Evolutionary conservation across 305 asterid genomes (phyloP).

Genomic region (Fraxinus paxiana): DNA sequence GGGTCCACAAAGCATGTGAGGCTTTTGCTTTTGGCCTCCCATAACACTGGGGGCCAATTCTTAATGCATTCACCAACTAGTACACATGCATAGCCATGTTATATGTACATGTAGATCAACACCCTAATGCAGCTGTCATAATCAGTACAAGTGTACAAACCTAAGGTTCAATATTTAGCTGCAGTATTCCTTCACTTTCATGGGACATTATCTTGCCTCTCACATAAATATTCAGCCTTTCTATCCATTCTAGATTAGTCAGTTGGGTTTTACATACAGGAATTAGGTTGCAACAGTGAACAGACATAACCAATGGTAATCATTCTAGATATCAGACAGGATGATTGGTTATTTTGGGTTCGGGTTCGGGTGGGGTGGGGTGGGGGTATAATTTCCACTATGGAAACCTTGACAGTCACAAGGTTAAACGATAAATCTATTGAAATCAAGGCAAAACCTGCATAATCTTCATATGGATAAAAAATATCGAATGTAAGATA

Average conservation of each 20-base stretch:
- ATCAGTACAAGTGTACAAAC: conserved; percentile 13
- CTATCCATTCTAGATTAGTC: conserved; percentile 4
- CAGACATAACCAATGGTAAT: neutral
- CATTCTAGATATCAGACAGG: neutral
- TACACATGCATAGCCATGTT: conserved; percentile 45
- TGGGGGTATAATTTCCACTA: neutral
- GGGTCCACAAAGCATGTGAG: conserved; percentile 35
- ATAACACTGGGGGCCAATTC: conserved; percentile 25
- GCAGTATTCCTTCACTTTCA: conserved; percentile 25
- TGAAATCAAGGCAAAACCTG: neutral
- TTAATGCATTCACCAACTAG: conserved; percentile 30
- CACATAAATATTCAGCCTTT: conserved; percentile 12
- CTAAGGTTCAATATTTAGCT: neutral
- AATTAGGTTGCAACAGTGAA: neutral
- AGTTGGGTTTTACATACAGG: neutral
- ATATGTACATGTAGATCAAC: conserved; percentile 18
- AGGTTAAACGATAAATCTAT: neutral
- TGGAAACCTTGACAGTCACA: neutral
- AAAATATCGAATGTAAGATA: neutral
- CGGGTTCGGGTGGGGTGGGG: neutral
- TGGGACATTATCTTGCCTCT: conserved; percentile 16
- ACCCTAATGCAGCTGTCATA: conserved; percentile 21
- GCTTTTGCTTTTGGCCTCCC: conserved; percentile 11
- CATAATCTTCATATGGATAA: neutral
- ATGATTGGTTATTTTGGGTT: neutral